Base-by-base conservation (phyloP, 495 filamentous ascomycete species). In the Terfezia boudieri region DNA sequence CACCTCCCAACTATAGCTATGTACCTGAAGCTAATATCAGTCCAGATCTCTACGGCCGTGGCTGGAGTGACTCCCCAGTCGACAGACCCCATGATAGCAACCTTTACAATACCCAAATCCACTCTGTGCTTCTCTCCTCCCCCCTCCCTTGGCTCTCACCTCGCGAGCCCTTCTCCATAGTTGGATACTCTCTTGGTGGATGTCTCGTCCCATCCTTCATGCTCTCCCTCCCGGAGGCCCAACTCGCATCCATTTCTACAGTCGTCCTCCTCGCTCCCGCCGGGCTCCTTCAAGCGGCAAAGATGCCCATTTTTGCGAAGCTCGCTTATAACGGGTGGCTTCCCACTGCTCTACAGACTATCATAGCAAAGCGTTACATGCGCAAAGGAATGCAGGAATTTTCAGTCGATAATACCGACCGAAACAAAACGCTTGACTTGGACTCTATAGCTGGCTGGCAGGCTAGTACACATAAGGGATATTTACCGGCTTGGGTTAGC, bases 171-270 rank as follows among this genome's bases (percentile, higher is more conserved):
- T 86, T 94, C 68, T 73, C 73, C 16, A 66, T 94, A 0, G 68
- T 90, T 11, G 89, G 88, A 2, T 94, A 92, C 68, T 86, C 82
- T 0, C 73, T 96, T 0, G 86, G 88, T 26, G 89, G 88, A 50
- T 81, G 81, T 37, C 79, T 94, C 50, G 72, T 76, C 10, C 78
- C 79, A 9, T 71, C 77, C n/a, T 92, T 94, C 60, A 77, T 83
- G 1, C 71, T 73, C 9, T 72, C 75, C 55, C 85, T 89, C 62
- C 81, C 84, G 0, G 64, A 76, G 20, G 67, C 12, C 4, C 12
- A 14, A 46, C 41, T 46, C 17, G 14, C 41, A 14, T 20, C 86
- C 8, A 63, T 94, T 11, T 71, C 71, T 10, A 74, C 74, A 6
- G 67, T 94, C 9, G 71, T 84, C 8, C 74, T 96, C 35, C 69